Base-by-base conservation (phyloP, 768 basidiomycete genomes). In the Melanogaster broomeanus region DNA sequence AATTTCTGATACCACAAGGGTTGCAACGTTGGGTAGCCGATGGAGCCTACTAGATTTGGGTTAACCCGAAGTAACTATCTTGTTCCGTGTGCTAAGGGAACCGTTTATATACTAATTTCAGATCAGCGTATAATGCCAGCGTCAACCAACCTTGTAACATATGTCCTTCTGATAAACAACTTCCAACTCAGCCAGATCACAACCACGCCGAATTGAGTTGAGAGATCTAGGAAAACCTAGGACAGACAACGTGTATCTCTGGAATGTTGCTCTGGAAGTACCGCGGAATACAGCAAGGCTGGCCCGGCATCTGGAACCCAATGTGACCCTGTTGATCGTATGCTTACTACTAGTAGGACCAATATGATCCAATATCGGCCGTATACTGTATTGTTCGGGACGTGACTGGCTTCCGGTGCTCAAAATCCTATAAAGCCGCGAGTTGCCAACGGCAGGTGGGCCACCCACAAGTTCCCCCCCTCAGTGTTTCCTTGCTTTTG, bases 351-450 rank as follows among this genome's bases (percentile, higher is more conserved):
- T n/a, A n/a, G n/a, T n/a, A 61, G 56, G 48, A 61, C 66, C 52
- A 41, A 63, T 62, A 62, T 49, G 64, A 68, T 38, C 55, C 58
- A 53, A n/a, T n/a, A n/a, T n/a, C n/a, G n/a, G n/a, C n/a, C n/a
- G n/a, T n/a, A n/a, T n/a, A n/a, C n/a, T 65, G 57, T 65, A 63
- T 60, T 59, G 66, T 57, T 66, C 52, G 58, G 56, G 51, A 61
- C 66, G 58, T 51, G 49, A 19, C 52, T 68, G 56, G 59, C 53
- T 46, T 59, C 56, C 57, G 60, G 48, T 57, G 35, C 37, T 52
- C 41, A 37, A 59, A 48, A 64, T 42, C 64, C 59, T 67, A 68
- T 68, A 68, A 68, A 68, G 49, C 57, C 55, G 60, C 41, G 8
- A 42, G 35, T n/a, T 37, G n/a, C 35, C n/a, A n/a, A 37, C 6